Evolutionary conservation across 768 basidiomycete genomes (phyloP).

Genomic region (Tricholoma saponaceum): DNA sequence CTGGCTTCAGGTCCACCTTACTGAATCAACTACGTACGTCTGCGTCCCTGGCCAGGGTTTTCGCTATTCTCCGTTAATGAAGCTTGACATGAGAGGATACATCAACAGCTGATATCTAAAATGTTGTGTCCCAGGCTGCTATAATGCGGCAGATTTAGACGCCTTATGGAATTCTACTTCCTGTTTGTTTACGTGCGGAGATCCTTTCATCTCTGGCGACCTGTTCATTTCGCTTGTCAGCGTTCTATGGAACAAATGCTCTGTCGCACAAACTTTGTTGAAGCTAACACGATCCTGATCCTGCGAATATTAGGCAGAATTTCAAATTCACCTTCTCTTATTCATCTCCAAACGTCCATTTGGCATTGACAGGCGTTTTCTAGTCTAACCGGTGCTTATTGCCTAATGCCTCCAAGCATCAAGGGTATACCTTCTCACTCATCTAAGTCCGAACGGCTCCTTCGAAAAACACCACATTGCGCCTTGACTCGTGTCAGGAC

Average conservation of each 20-base stretch:
- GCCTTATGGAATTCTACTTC: neutral
- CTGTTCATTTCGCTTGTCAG: neutral
- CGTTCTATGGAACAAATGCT: neutral
- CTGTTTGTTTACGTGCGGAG: neutral
- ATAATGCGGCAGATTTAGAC: neutral
- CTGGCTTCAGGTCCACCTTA: neutral
- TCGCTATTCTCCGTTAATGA: neutral
- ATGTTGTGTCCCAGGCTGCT: neutral
- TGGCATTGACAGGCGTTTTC: too few relatives aligned
- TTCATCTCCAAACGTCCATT: neutral
- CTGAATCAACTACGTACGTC: neutral
- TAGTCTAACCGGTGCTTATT: neutral
- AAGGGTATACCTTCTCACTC: neutral
- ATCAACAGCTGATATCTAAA: constrained; percentile 6
- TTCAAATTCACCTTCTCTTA: neutral
- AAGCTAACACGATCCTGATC: neutral
- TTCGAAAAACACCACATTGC: neutral
- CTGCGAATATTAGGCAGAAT: neutral
- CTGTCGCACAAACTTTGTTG: neutral
- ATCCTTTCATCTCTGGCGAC: neutral
- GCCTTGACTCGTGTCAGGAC: neutral
- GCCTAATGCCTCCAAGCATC: neutral
- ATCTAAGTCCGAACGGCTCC: neutral
- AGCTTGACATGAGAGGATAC: constrained; percentile 1
- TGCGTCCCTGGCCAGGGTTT: neutral